These are phyloP conservation scores for Bassia scoparia DNA, from an alignment of 148 eudicot genomes.

Conservation along the genomic window DNA sequence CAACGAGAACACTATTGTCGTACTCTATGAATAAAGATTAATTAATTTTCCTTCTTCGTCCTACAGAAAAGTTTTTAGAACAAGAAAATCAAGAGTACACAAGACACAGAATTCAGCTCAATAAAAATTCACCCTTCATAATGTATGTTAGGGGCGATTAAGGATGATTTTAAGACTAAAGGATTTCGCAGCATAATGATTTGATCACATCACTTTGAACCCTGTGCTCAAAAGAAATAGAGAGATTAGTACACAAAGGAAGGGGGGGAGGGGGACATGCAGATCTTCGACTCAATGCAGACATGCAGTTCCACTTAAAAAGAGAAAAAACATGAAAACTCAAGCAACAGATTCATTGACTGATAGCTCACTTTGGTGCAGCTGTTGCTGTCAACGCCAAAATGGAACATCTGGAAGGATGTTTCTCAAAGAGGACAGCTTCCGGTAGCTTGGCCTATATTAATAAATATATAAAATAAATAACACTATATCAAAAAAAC, in stretches of 20 bases:
- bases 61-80: neutral
- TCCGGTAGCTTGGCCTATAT: slow-evolving; percentile 90
- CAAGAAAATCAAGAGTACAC: neutral
- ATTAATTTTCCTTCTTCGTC: neutral
- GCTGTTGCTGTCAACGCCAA: slow-evolving; percentile 98
- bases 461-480: neutral
- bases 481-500: neutral
- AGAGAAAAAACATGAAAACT: too few relatives aligned
- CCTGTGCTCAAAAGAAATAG: slow-evolving; percentile 41
- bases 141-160: slow-evolving; percentile 88
- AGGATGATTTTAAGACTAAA: slow-evolving; percentile 76
- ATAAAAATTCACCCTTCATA: slow-evolving; percentile 72
- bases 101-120: slow-evolving; percentile 24
- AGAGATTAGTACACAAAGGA: neutral
- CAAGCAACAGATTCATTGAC: slow-evolving; percentile 5
- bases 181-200: slow-evolving; percentile 66
- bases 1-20: neutral
- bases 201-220: slow-evolving; percentile 86
- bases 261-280: neutral
- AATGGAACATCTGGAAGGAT: slow-evolving; percentile 64
- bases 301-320: too few relatives aligned
- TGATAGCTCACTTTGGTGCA: slow-evolving; percentile 76
- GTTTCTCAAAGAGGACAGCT: slow-evolving; percentile 76
- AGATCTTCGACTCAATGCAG: too few relatives aligned
- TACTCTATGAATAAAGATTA: neutral